phyloP scores from a whole-genome alignment of 208 protist species.

The Leishmania aethiopica region DNA sequence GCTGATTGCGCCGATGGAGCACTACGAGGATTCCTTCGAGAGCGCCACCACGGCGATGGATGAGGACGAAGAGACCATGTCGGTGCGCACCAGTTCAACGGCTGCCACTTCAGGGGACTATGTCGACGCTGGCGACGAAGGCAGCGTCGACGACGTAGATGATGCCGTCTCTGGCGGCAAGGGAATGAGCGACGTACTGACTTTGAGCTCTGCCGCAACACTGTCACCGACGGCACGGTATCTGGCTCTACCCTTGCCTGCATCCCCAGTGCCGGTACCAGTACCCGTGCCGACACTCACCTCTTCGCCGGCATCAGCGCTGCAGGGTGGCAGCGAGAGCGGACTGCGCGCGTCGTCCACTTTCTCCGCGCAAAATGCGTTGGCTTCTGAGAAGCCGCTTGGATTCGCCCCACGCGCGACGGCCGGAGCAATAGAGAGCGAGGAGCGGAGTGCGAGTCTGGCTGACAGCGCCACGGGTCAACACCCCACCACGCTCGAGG shows the following conservation, averaged over 20 bases:
- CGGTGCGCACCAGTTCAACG: conserved; percentile 1
- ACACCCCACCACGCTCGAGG: neutral
- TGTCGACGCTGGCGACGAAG: neutral
- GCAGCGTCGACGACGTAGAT: neutral
- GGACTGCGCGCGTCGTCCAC: neutral
- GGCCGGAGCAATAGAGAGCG: neutral
- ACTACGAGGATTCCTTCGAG: conserved; percentile 80
- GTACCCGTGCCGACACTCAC: neutral
- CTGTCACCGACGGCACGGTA: neutral
- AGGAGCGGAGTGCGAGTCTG: neutral
- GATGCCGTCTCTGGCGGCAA: neutral
- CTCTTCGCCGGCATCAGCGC: neutral
- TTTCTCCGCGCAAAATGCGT: neutral
- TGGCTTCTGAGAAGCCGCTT: neutral
- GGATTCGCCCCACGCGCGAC: neutral
- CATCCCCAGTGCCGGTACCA: neutral
- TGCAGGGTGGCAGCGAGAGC: neutral
- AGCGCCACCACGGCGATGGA: conserved; percentile 32
- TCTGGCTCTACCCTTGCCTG: neutral
- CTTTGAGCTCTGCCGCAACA: neutral
- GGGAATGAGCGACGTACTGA: neutral
- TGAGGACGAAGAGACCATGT: conserved; percentile 2
- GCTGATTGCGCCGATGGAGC: conserved; percentile 36
- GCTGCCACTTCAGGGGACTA: neutral
- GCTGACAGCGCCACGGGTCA: neutral